Evolutionary conservation across 331 rosid species (phyloP), one percentile per base, ranked within the genome.

Genomic region (Stylosanthes scabra): DNA sequence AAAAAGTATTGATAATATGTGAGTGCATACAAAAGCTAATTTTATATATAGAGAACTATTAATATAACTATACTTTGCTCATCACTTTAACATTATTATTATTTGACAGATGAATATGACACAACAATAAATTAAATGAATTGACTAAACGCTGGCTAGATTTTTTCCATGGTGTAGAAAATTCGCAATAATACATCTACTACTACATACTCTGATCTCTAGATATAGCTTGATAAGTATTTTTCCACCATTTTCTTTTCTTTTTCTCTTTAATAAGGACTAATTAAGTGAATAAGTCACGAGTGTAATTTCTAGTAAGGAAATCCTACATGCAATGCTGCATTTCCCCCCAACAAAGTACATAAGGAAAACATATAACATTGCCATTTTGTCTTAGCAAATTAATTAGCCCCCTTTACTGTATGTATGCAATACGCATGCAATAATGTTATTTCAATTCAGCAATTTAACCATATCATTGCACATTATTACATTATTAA

Each of bases 161-260:
- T 73, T 73, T 60, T 70, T 70, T 77, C 47, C 58, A 20, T 37
- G 59, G 51, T 58, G 44, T 63, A 64, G 44, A 56, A 57, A 71
- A 42, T 61, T 12, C 52, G 66, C 79, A 84, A 81, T 79, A 74
- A 90, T 84, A 79, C 84, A 79, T 79, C 55, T 25, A 74, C 71
- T 47, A 20, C 25, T 20, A 20, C 25, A 0, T 20, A 20, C 25
- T 20, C 25, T 20, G 25, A 20, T 20, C 63, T 66, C 40, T 65
- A 59, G 39, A 4, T 31, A 20, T 31, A 31, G 37, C 74, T 12
- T 44, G 14, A 40, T 50, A 29, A 11, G 45, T 11, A 3, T 55
- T 49, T 8, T 13, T 7, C 20, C 20, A 31, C 29, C 16, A 11
- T 13, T 13, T 9, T n/a, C 12, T 62, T 37, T 44, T 25, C 25